Percentiles rank a stretch among this genome's conserved stretches.
These are phyloP conservation scores for Colletotrichum cuscutae DNA, from an alignment of 2,329 filamentous ascomycete genomes.

Conservation along the genomic window DNA sequence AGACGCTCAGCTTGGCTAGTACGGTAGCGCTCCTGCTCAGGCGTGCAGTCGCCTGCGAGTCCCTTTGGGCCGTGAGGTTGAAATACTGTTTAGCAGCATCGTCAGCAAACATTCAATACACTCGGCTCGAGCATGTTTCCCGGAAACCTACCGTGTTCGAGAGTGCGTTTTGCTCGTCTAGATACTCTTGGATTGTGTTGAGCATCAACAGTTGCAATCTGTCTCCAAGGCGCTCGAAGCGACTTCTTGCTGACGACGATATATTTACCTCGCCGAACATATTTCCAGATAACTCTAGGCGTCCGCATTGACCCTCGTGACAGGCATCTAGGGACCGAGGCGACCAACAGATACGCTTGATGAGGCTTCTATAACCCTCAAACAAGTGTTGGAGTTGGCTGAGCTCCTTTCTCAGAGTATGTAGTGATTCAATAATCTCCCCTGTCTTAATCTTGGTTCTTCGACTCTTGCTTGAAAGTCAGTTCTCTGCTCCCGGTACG, in stretches of 20 bases:
- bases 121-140: not conserved
- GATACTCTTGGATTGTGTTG: constrained; percentile 69
- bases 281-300: not conserved
- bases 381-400: constrained; percentile 70
- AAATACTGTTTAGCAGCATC: constrained; percentile 68
- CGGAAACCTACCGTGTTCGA: constrained; percentile 68
- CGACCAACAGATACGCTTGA: constrained; percentile 64
- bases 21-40: constrained; percentile 78
- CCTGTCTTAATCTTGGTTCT: constrained; percentile 50
- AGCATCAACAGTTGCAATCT: constrained; percentile 69
- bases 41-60: constrained; percentile 76
- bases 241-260: constrained; percentile 59
- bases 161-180: constrained; percentile 77
- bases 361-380: constrained; percentile 68
- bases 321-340: constrained; percentile 44
- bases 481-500: not conserved
- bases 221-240: constrained; percentile 69
- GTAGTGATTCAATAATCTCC: constrained; percentile 66
- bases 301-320: not conserved
- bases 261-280: constrained; percentile 42
- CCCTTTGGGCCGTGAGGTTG: constrained; percentile 80
- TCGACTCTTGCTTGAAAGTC: constrained; percentile 27
- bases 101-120: not conserved
- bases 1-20: constrained; percentile 78
- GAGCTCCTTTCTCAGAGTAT: constrained; percentile 69